These are phyloP conservation scores for Azolla pinnata DNA, from an alignment of 75 land plant species.

Conservation along the genomic window DNA sequence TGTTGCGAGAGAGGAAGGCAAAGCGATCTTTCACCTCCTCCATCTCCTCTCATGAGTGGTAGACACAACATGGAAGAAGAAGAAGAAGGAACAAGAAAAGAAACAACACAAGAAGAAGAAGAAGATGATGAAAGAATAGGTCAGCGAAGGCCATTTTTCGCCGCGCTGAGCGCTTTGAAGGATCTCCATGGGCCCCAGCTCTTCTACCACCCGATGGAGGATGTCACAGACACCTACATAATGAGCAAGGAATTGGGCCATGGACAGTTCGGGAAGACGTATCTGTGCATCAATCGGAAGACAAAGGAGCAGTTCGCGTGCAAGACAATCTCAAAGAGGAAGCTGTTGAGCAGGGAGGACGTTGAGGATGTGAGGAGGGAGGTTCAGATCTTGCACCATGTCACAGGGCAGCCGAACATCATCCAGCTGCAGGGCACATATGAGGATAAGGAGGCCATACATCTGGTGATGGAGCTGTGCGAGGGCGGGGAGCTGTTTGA, in stretches of 20 bases:
- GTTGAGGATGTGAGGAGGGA: conserved; percentile 43
- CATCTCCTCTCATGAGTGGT: too few species aligned
- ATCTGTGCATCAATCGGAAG: conserved; percentile 1
- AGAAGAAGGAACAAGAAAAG: too few species aligned
- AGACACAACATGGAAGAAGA: too few species aligned
- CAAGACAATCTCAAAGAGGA: conserved; percentile 42
- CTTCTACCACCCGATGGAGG: conserved; percentile 28
- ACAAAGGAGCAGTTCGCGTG: conserved; percentile 39
- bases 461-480: too few species aligned
- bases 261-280: conserved; percentile 39
- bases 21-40: too few species aligned
- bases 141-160: too few species aligned
- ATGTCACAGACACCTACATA: conserved; percentile 34
- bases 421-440: conserved; percentile 50
- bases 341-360: conserved; percentile 29
- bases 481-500: conserved; percentile 66
- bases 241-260: conserved; percentile 63
- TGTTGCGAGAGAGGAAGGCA: too few species aligned
- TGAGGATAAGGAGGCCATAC: conserved; percentile 39
- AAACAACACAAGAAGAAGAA: too few species aligned
- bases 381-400: conserved; percentile 45
- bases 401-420: conserved; percentile 46
- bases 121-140: too few species aligned
- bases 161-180: too few species aligned
- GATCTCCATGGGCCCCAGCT: too few species aligned